Conservation (phyloP, 495 filamentous ascomycete genomes). For the Aspergillus coremiiformis region DNA sequence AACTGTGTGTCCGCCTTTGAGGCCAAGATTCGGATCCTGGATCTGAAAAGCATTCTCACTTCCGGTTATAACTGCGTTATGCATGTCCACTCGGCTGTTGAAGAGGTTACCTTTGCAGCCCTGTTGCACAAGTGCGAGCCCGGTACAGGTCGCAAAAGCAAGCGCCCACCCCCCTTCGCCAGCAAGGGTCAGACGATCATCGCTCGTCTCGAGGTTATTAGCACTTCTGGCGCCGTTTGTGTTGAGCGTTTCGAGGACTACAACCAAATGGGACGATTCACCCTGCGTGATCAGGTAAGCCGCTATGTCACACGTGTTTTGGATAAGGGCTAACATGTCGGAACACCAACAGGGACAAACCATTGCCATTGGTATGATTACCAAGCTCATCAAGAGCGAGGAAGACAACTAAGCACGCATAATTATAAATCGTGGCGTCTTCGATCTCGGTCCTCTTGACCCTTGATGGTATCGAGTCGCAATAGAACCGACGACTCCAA, state of each 20-base stretch:
- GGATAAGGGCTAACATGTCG: slow-evolving; percentile 11
- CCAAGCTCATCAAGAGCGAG: slow-evolving; percentile 57
- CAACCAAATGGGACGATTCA: slow-evolving; percentile 89
- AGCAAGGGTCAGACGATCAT: slow-evolving; percentile 91
- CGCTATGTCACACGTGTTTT: slow-evolving; percentile 7
- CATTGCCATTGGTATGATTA: slow-evolving; percentile 94
- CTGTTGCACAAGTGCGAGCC: slow-evolving; percentile 94
- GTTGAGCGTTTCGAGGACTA: slow-evolving; percentile 93
- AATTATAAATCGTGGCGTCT: slow-evolving; percentile 9
- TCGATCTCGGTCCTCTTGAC: neutral
- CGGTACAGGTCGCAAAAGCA: slow-evolving; percentile 89
- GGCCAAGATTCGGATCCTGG: slow-evolving; percentile 92
- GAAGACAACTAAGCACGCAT: slow-evolving; percentile 18
- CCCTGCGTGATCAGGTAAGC: slow-evolving; percentile 82
- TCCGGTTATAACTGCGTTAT: slow-evolving; percentile 88
- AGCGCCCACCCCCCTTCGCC: slow-evolving; percentile 84
- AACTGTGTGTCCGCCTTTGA: slow-evolving; percentile 87
- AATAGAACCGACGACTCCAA: slow-evolving; percentile 8
- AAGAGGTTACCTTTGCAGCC: slow-evolving; percentile 83
- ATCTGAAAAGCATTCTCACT: slow-evolving; percentile 86
- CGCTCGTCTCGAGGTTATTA: slow-evolving; percentile 78
- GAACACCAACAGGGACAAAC: slow-evolving; percentile 67
- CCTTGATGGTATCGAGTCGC: neutral
- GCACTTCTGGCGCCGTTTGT: slow-evolving; percentile 78
- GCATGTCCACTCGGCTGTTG: slow-evolving; percentile 86